Conservation (phyloP, 306 rosid species). For the Begonia fuchsioides region DNA sequence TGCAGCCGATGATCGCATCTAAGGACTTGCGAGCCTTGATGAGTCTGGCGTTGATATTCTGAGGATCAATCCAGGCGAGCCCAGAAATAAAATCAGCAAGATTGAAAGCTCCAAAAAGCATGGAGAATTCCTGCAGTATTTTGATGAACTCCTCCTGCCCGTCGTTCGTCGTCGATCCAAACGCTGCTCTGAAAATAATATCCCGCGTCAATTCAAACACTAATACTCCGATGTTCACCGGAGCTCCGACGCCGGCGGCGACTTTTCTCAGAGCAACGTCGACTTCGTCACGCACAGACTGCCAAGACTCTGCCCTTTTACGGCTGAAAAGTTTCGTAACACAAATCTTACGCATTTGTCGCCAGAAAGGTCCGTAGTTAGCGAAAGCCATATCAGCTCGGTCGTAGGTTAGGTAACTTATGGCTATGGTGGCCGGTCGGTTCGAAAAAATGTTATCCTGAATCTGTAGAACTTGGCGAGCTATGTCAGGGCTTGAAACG, state of each 20-base stretch:
- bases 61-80: slow-evolving; percentile 49
- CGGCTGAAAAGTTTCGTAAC: slow-evolving; percentile 82
- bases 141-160: slow-evolving; percentile 61
- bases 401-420: slow-evolving; percentile 65
- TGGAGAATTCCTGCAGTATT: slow-evolving; percentile 69
- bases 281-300: slow-evolving; percentile 62
- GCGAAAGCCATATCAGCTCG: slow-evolving; percentile 95
- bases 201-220: slow-evolving; percentile 52
- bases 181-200: slow-evolving; percentile 65
- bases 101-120: slow-evolving; percentile 75
- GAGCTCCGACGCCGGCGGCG: slow-evolving; percentile 8
- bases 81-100: slow-evolving; percentile 56
- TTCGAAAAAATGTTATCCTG: slow-evolving; percentile 71
- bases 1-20: slow-evolving; percentile 50
- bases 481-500: slow-evolving; percentile 36
- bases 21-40: slow-evolving; percentile 34
- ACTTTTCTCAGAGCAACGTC: slow-evolving; percentile 22
- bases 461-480: slow-evolving; percentile 65
- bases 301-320: slow-evolving; percentile 74
- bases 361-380: slow-evolving; percentile 86
- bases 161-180: slow-evolving; percentile 36
- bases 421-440: slow-evolving; percentile 73
- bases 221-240: slow-evolving; percentile 46
- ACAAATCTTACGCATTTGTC: slow-evolving; percentile 80
- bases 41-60: slow-evolving; percentile 37